Base-by-base conservation (phyloP, 768 basidiomycete species). In the Boletus huronensis region DNA sequence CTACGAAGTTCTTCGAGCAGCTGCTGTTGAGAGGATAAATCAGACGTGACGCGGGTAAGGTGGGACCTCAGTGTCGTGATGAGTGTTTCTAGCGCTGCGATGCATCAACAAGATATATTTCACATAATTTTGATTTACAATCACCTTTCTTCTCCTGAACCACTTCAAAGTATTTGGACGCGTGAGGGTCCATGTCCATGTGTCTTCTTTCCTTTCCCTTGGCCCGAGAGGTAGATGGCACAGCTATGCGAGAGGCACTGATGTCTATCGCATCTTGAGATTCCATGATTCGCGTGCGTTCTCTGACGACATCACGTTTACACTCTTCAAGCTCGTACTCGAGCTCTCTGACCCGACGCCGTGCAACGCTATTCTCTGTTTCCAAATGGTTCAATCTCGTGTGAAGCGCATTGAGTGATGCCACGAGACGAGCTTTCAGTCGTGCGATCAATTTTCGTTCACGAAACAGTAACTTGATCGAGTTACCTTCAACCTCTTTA, bases 101-200 rank as follows among this genome's bases (percentile, higher is more conserved):
- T 52, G 28, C 16, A 51, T 63, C 49, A 64, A 53, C n/a, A 50
- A 44, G 14, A 42, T 23, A 17, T 51, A 52, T 46, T 40, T 14
- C 16, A 6, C 0, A 42, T n/a, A 21, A 31, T n/a, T n/a, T 31
- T 36, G 29, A 36, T 43, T 32, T n/a, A 10, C n/a, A 64, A 70
- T 10, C 47, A 93, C 92, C 90, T 77, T 90, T 90, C 69, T 94
- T 94, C 69, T 94, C 92, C 57, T 90, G 87, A 0, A 95, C 88
- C 5, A 83, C 87, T 59, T 90, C 87, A 53, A 79, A 79, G 60
- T 93, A 92, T 48, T 85, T 74, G 56, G 77, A 74, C 23, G 73
- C 67, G 26, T 77, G 40, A 2, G 50, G 43, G 14, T 77, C 73
- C 45, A 74, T 72, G 10, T 74, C 75, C 39, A 75, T 77, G 25